Conservation (phyloP, 495 filamentous ascomycete genomes). For the Echria macrotheca region DNA sequence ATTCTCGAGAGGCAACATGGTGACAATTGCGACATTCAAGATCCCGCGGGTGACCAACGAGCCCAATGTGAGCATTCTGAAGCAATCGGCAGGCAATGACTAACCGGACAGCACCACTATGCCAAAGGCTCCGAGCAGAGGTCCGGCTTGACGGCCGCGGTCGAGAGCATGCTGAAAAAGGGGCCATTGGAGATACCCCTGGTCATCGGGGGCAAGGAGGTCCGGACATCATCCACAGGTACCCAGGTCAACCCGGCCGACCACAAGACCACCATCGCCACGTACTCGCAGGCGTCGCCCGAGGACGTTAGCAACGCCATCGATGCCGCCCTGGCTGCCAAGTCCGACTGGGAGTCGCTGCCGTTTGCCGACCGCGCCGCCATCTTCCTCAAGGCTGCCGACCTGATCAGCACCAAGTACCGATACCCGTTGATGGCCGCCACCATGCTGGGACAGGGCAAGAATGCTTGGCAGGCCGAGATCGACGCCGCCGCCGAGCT, state of each 20-base stretch:
- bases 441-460: constrained; percentile 91
- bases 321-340: constrained; percentile 71
- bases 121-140: constrained; percentile 74
- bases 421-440: constrained; percentile 88
- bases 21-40: constrained; percentile 70
- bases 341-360: constrained; percentile 71
- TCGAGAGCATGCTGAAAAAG: constrained; percentile 55
- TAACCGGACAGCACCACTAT: constrained; percentile 67
- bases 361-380: constrained; percentile 89
- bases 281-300: constrained; percentile 68
- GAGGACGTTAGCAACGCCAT: constrained; percentile 72
- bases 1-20: constrained; percentile 14
- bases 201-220: constrained; percentile 72
- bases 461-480: constrained; percentile 95
- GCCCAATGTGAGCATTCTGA: constrained; percentile 66
- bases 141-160: constrained; percentile 61
- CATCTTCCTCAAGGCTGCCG: constrained; percentile 88
- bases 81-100: neutral
- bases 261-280: constrained; percentile 66
- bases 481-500: constrained; percentile 92
- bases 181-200: constrained; percentile 68
- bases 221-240: constrained; percentile 49
- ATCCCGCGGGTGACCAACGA: constrained; percentile 85
- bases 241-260: constrained; percentile 71
- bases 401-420: constrained; percentile 83